phyloP scores from a whole-genome alignment of 2,329 filamentous ascomycete genomes.

The Helotiales sp. region DNA sequence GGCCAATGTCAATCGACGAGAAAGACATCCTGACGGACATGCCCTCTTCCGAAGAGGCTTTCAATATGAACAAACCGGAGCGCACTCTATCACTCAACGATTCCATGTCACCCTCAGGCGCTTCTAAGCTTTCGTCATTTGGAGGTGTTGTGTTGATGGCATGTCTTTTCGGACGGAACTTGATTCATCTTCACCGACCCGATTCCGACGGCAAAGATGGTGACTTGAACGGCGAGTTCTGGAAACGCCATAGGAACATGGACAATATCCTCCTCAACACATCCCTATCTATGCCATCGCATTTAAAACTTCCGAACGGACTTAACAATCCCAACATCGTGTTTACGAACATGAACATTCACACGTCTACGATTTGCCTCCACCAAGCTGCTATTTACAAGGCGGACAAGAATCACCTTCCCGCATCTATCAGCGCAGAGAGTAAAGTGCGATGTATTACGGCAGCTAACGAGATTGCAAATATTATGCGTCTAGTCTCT shows the following conservation, averaged over 20 bases:
- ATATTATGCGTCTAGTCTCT: constrained; percentile 93
- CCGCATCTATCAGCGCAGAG: constrained; percentile 78
- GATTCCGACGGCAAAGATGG: constrained; percentile 80
- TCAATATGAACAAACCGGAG: constrained; percentile 77
- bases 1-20: constrained; percentile 95
- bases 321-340: constrained; percentile 82
- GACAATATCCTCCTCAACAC: constrained; percentile 92
- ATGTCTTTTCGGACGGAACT: constrained; percentile 88
- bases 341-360: constrained; percentile 95
- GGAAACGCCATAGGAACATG: constrained; percentile 88
- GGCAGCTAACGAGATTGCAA: constrained; percentile 90
- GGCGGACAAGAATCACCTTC: constrained; percentile 84
- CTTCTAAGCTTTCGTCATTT: constrained; percentile 75
- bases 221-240: constrained; percentile 91
- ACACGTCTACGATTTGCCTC: constrained; percentile 95
- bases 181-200: constrained; percentile 88
- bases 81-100: constrained; percentile 72
- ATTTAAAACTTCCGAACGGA: constrained; percentile 79
- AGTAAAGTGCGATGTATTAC: constrained; percentile 94
- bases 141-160: constrained; percentile 83
- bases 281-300: constrained; percentile 78
- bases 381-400: constrained; percentile 99
- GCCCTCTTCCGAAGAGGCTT: constrained; percentile 83
- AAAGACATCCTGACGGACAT: constrained; percentile 87
- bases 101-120: constrained; percentile 72